Evolutionary conservation across 148 eudicot species (phyloP).

Genomic region (Oxyria digyna): DNA sequence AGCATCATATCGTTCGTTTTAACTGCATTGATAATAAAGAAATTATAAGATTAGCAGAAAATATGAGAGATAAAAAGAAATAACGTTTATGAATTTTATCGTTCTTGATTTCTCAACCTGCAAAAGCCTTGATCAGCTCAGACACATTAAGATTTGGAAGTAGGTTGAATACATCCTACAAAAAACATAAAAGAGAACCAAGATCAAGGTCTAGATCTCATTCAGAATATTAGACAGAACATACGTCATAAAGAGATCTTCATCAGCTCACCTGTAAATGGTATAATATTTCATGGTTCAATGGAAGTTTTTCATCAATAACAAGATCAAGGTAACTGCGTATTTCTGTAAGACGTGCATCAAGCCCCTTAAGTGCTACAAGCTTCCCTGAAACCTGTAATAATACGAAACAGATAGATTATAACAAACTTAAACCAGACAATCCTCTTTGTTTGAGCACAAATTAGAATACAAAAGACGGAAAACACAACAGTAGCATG

Average conservation of each 20-base stretch:
- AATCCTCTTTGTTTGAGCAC: not conserved
- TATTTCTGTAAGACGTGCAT: conserved; percentile 82
- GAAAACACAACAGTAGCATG: not conserved
- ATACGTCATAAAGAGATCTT: not conserved
- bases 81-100: not conserved
- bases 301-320: conserved; percentile 67
- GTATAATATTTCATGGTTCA: conserved; percentile 89
- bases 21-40: conserved; percentile 28
- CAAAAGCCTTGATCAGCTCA: conserved; percentile 78
- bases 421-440: not conserved
- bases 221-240: not conserved
- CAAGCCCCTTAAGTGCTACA: conserved; percentile 88
- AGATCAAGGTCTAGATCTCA: not conserved
- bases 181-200: not conserved
- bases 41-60: not conserved
- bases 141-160: conserved; percentile 79
- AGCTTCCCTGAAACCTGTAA: conserved; percentile 89
- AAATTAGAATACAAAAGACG: not conserved
- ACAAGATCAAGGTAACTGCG: conserved; percentile 85
- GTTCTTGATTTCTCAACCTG: conserved; percentile 30
- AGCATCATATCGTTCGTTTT: conserved; percentile 95
- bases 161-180: conserved; percentile 92
- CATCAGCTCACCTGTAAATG: conserved; percentile 62
- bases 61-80: not conserved
- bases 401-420: not conserved